Evolutionary conservation across 1,284 basidiomycete species (phyloP).

Genomic region (Meira miltonrushii): DNA sequence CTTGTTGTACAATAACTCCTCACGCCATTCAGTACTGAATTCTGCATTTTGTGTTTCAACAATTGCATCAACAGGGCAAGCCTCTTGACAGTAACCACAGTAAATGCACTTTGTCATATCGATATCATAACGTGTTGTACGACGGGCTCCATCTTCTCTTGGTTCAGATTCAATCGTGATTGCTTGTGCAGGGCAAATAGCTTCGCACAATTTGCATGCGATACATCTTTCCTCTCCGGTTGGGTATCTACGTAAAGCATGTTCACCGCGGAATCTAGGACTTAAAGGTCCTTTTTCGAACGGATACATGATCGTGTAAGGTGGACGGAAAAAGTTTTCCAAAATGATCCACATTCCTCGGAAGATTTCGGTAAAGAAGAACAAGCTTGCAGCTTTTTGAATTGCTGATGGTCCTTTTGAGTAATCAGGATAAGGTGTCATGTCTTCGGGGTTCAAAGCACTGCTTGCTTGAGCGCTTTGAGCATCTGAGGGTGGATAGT

Average conservation of each 20-base stretch:
- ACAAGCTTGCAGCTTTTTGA: conserved; percentile 90
- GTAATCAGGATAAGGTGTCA: conserved; percentile 47
- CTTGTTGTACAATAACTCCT: conserved; percentile 98
- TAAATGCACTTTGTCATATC: conserved; percentile 67
- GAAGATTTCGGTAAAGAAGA: conserved; percentile 98
- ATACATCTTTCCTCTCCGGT: conserved; percentile 99
- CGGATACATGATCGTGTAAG: conserved; percentile 83
- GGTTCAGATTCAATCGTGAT: conserved; percentile 99
- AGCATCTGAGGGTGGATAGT: background rate
- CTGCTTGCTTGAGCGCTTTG: background rate
- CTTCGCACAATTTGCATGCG: conserved; percentile 98
- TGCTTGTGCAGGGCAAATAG: conserved; percentile 97
- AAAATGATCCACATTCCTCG: conserved; percentile 84
- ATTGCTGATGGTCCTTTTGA: conserved; percentile 62
- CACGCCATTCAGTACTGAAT: conserved; percentile 93
- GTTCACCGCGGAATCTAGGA: conserved; percentile 96
- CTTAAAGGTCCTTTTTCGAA: conserved; percentile 91
- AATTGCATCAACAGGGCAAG: conserved; percentile 98
- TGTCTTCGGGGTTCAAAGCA: background rate
- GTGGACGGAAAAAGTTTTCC: conserved; percentile 93
- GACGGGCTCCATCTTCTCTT: conserved; percentile 85
- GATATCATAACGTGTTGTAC: conserved; percentile 97
- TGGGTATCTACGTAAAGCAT: conserved; percentile 94
- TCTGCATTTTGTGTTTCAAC: conserved; percentile 69
- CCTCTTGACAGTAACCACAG: conserved; percentile 62